Percentiles rank a stretch among this genome's conserved stretches.
phyloP scores from a whole-genome alignment of 2,329 filamentous ascomycete genomes.

The Atkinsonella texensis region DNA sequence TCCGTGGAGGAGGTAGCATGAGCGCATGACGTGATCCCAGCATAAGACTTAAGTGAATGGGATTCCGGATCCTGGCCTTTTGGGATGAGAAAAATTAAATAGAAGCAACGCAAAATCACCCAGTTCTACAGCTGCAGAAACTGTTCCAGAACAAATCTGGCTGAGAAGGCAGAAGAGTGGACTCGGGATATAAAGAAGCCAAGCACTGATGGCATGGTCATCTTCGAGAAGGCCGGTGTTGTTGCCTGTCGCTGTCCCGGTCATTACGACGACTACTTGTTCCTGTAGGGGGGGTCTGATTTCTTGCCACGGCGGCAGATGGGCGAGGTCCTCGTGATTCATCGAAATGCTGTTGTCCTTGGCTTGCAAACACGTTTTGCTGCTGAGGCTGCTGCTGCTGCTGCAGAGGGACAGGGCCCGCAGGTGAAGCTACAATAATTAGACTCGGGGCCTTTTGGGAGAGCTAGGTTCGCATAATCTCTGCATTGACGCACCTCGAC shows the following conservation, averaged over 20 bases:
- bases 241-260: slow-evolving; percentile 29
- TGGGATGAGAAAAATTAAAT: slow-evolving; percentile 13
- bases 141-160: not conserved
- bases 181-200: slow-evolving; percentile 5
- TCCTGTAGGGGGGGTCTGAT: slow-evolving; percentile 26
- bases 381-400: slow-evolving; percentile 16
- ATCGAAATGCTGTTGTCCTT: slow-evolving; percentile 42
- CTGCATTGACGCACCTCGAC: slow-evolving; percentile 45
- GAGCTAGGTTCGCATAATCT: slow-evolving; percentile 7
- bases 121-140: not conserved
- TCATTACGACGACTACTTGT: slow-evolving; percentile 28
- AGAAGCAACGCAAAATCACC: slow-evolving; percentile 18
- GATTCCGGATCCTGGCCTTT: slow-evolving; percentile 17
- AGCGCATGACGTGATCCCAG: slow-evolving; percentile 16
- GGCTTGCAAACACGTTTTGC: slow-evolving; percentile 27
- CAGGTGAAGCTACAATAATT: slow-evolving; percentile 40
- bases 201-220: slow-evolving; percentile 9
- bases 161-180: not conserved
- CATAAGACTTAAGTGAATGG: slow-evolving; percentile 10
- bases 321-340: slow-evolving; percentile 28
- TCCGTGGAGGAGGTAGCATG: slow-evolving; percentile 14
- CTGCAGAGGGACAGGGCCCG: slow-evolving; percentile 27
- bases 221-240: slow-evolving; percentile 27
- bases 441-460: slow-evolving; percentile 18
- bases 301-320: slow-evolving; percentile 24